Conservation (phyloP, 305 asterid genomes). For the Rubia peregrina region DNA sequence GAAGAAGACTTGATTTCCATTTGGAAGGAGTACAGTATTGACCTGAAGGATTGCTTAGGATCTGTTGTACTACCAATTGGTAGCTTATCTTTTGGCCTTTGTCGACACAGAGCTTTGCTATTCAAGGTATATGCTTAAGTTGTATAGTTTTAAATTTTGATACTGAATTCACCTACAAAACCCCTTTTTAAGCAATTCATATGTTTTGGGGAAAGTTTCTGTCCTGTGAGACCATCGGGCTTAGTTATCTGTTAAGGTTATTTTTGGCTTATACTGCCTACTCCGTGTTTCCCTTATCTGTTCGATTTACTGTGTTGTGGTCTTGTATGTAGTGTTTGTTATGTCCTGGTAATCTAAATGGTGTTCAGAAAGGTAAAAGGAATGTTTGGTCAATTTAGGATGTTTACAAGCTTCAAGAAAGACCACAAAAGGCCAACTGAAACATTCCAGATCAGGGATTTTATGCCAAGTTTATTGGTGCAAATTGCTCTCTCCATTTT, state of each 20-base stretch:
- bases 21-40: slow-evolving; percentile 86
- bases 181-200: background rate
- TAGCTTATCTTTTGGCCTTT: slow-evolving; percentile 68
- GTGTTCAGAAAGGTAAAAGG: background rate
- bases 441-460: background rate
- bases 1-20: slow-evolving; percentile 57
- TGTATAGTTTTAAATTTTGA: background rate
- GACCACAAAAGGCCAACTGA: background rate
- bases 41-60: slow-evolving; percentile 78
- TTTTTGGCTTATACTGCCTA: background rate
- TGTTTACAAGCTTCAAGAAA: background rate
- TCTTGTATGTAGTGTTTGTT: background rate
- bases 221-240: background rate
- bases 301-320: background rate
- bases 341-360: background rate
- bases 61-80: slow-evolving; percentile 86
- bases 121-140: slow-evolving; percentile 56
- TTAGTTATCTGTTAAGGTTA: background rate
- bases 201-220: background rate
- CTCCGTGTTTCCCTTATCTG: background rate
- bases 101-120: slow-evolving; percentile 83
- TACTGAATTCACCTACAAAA: background rate
- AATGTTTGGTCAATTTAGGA: background rate
- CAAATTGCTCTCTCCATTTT: too few relatives aligned
- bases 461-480: background rate